Evolutionary conservation across 2,329 filamentous ascomycete species (phyloP).

Genomic region (Pestalotiopsis fici): DNA sequence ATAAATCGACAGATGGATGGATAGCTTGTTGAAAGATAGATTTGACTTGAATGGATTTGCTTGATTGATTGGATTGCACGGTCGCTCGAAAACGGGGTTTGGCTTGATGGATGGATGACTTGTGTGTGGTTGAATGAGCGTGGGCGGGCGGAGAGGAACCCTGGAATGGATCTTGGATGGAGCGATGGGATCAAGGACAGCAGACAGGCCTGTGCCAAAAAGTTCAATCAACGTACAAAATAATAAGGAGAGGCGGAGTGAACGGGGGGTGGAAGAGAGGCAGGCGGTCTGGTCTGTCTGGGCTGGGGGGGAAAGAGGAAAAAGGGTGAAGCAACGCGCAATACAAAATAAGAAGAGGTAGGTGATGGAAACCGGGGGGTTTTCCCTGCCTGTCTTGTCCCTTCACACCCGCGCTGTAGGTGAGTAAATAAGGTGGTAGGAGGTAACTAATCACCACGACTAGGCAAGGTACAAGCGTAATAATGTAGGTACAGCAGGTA

Average conservation of each 20-base stretch:
- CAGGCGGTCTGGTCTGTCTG: background rate
- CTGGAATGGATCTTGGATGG: background rate
- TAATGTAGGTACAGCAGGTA: background rate
- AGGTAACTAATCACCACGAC: background rate
- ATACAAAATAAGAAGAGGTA: background rate
- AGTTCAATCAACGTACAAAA: background rate
- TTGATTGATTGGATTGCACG: background rate
- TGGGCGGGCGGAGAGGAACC: background rate
- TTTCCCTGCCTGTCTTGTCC: background rate
- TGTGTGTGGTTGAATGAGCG: background rate
- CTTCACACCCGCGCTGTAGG: background rate
- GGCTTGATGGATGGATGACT: background rate
- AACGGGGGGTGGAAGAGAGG: background rate
- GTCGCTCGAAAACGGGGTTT: background rate
- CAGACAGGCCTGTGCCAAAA: background rate
- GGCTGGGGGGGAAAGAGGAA: background rate
- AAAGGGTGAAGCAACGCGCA: background rate
- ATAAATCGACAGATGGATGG: slow-evolving; percentile 6
- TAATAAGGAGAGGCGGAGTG: background rate
- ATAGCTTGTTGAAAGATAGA: background rate
- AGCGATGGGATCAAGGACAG: background rate
- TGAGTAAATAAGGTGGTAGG: background rate
- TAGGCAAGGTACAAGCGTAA: background rate
- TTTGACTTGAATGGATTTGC: slow-evolving; percentile 1
- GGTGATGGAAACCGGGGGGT: background rate